Evolutionary conservation across 805 yeast genomes (phyloP).

Genomic region (Metschnikowia bowlesiae): DNA sequence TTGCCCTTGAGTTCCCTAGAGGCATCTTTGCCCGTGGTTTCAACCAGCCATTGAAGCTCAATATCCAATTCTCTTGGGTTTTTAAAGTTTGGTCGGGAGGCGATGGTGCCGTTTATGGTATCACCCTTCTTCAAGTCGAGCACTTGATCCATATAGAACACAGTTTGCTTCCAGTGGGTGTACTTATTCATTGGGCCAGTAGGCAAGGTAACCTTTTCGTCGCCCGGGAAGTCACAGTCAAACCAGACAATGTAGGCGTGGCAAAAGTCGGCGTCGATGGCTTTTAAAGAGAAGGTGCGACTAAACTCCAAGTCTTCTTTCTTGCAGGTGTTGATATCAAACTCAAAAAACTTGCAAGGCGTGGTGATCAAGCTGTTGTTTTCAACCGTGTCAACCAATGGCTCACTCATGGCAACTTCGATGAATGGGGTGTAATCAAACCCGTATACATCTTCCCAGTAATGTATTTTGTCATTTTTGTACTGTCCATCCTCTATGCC

Average conservation of each 20-base stretch:
- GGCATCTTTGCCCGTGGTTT: conserved; percentile 41
- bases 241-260: conserved; percentile 95
- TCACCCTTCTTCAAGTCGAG: conserved; percentile 77
- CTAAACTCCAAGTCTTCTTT: conserved; percentile 77
- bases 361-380: conserved; percentile 69
- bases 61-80: conserved; percentile 93
- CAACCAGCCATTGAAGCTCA: conserved; percentile 55
- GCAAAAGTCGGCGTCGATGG: conserved; percentile 72
- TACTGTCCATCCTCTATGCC: conserved; percentile 91
- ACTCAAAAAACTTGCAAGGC: conserved; percentile 63
- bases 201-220: conserved; percentile 66
- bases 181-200: conserved; percentile 93
- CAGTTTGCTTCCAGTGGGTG: conserved; percentile 99
- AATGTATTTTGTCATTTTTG: conserved; percentile 84
- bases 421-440: conserved; percentile 92
- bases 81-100: conserved; percentile 66
- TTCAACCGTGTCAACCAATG: conserved; percentile 93
- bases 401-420: conserved; percentile 83
- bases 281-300: conserved; percentile 62
- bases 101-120: conserved; percentile 60
- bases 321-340: conserved; percentile 86
- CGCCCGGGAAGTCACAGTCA: conserved; percentile 82
- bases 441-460: conserved; percentile 97
- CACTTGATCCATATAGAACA: conserved; percentile 82
- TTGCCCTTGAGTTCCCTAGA: conserved; percentile 56